Conservation (phyloP, 179 eudicot species). For the Beta lomatogona region DNA sequence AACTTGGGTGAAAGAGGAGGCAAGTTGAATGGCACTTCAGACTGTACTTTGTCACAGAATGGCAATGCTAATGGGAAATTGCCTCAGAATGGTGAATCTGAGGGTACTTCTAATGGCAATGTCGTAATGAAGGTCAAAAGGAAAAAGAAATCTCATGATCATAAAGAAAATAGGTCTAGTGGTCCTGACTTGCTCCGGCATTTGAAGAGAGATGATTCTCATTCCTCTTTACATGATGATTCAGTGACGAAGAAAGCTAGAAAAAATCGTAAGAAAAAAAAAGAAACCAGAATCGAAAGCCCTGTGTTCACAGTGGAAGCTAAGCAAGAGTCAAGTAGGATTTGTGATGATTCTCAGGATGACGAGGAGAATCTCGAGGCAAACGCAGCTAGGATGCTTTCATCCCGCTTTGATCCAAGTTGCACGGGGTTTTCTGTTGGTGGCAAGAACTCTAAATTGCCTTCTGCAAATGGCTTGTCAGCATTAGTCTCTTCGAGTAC, state of each 20-base stretch:
- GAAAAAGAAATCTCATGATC: slow-evolving; percentile 33
- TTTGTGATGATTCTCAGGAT: slow-evolving; percentile 44
- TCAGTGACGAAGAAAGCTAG: slow-evolving; percentile 43
- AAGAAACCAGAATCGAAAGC: slow-evolving; percentile 36
- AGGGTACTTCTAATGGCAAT: slow-evolving; percentile 28
- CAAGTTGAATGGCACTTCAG: slow-evolving; percentile 7
- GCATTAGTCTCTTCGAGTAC: slow-evolving; percentile 30
- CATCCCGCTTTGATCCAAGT: slow-evolving; percentile 92
- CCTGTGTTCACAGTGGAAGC: slow-evolving; percentile 35
- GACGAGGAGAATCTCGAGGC: slow-evolving; percentile 91
- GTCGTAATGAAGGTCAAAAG: slow-evolving; percentile 34
- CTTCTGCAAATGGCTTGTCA: slow-evolving; percentile 42
- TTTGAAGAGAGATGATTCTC: slow-evolving; percentile 47
- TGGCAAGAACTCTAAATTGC: slow-evolving; percentile 41
- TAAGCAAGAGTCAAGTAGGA: slow-evolving; percentile 39
- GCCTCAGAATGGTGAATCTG: slow-evolving; percentile 22
- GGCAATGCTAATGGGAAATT: slow-evolving; percentile 20
- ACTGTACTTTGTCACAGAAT: slow-evolving; percentile 4
- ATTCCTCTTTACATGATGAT: slow-evolving; percentile 40
- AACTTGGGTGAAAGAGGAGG: slow-evolving; percentile 21
- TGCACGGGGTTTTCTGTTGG: slow-evolving; percentile 66
- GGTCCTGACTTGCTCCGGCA: slow-evolving; percentile 35
- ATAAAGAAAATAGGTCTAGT: slow-evolving; percentile 34
- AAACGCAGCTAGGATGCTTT: slow-evolving; percentile 98
- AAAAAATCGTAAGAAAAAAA: slow-evolving; percentile 46